Evolutionary conservation across 2,329 filamentous ascomycete species (phyloP), one percentile per base, ranked within the genome.

Genomic region (Penicillium hordei): DNA sequence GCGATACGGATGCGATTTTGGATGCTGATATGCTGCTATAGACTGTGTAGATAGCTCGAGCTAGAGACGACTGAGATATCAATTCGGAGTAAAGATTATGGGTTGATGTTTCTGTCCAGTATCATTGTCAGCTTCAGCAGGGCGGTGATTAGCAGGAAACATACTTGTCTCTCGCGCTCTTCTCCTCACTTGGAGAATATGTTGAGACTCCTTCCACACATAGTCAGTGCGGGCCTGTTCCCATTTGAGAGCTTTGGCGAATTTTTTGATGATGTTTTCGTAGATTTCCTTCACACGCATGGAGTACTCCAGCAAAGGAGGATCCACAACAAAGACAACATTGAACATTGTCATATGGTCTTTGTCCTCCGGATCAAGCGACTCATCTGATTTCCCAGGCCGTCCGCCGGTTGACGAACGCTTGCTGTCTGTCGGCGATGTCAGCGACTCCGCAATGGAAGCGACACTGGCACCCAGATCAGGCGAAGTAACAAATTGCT

Each of bases 321-420:
- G 90, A 64, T 91, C 89, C 63, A 97, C 79, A 50, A 96, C 90
- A 73, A 97, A 97, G 25, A 97, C 92, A 12, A 97, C 84, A 73
- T 97, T 96, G 77, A 99, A 99, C 93, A 97, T 97, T 61, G 88
- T 92, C 90, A 97, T 93, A 46, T 85, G 85, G 58, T 84, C 78
- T 59, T 80, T 82, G 50, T 80, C 78, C 46, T 71, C 68, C 0
- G 60, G 57, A 49, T 75, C 71, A 40, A 67, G 42, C 5, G 63
- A 57, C 44, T 68, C 70, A 43, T 66, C 64, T 4, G 61, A 43
- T 49, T 65, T 70, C 19, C 62, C 65, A 8, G 61, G 52, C 50
- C 64, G 63, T 33, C 50, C 63, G 55, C 66, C 68, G 8, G 64
- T 59, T 19, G 64, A 68, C 27, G 59, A 58, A 31, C 67, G 65